These are phyloP conservation scores for Ustilago cynodontis DNA, from an alignment of 1,284 basidiomycete species.

Conservation along the genomic window DNA sequence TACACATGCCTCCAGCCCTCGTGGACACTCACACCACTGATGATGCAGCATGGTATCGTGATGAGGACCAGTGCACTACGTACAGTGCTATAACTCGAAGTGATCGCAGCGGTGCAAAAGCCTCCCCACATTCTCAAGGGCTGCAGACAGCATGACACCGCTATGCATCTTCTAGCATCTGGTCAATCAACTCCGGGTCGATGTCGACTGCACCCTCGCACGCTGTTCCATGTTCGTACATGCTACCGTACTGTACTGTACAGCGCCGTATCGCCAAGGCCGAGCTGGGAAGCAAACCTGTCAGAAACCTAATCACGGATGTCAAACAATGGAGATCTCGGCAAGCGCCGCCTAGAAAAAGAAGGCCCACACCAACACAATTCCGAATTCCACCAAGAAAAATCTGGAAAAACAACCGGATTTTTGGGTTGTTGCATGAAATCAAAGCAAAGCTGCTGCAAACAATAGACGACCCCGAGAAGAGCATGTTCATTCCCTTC, in stretches of 20 bases:
- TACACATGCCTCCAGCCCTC: not conserved
- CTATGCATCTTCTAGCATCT: not conserved
- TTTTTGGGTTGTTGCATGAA: not conserved
- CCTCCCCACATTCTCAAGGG: not conserved
- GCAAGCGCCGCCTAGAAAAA: not conserved
- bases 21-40: constrained; percentile 1
- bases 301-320: constrained; percentile 39
- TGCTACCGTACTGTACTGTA: no score
- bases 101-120: not conserved
- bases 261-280: no score
- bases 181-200: not conserved
- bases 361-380: not conserved
- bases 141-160: not conserved
- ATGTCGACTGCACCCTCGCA: not conserved
- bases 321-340: constrained; percentile 18
- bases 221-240: not conserved
- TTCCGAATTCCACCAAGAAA: not conserved
- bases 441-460: not conserved
- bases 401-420: constrained; percentile 2
- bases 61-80: not conserved
- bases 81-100: not conserved
- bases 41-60: not conserved
- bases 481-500: not conserved
- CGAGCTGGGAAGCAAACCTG: constrained; percentile 23
- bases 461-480: not conserved